Percentiles rank a stretch among this genome's conserved stretches.
These are phyloP conservation scores for Euphorbia peplus DNA, from an alignment of 345 rosid species.

Conservation along the genomic window DNA sequence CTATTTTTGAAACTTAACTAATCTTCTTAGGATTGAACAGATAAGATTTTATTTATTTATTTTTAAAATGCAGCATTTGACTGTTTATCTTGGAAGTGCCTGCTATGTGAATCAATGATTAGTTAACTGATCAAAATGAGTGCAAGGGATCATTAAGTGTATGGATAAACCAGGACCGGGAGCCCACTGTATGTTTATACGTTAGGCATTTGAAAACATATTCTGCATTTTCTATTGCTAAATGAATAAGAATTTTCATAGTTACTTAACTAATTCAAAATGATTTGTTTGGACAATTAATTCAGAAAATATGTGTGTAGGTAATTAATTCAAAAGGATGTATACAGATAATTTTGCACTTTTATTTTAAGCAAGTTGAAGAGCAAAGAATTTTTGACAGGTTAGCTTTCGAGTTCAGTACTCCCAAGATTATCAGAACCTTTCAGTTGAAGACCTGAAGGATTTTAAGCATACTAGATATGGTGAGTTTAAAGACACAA, in stretches of 20 bases:
- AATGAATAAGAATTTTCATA: neutral
- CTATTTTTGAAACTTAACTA: too few relatives aligned
- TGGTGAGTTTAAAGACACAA: slow-evolving; percentile 43
- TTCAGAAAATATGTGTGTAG: neutral
- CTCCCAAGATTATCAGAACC: slow-evolving; percentile 82
- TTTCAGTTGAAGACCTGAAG: slow-evolving; percentile 90
- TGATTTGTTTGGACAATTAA: neutral
- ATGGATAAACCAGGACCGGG: neutral
- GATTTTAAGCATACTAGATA: slow-evolving; percentile 97
- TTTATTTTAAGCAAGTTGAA: neutral
- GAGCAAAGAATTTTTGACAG: slow-evolving; percentile 38
- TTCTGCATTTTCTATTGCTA: neutral
- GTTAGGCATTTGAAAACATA: neutral
- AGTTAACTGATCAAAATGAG: neutral
- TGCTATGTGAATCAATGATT: neutral
- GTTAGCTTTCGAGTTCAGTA: slow-evolving; percentile 94
- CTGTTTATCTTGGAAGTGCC: neutral
- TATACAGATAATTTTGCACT: neutral
- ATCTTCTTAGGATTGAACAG: too few relatives aligned
- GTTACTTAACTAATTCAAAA: neutral
- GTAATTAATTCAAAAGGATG: neutral
- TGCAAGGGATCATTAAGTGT: neutral
- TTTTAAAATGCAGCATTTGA: neutral
- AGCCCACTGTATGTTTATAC: neutral
- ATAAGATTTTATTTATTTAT: neutral